Evolutionary conservation across 768 basidiomycete species (phyloP).

Genomic region (Rickenella mellea): DNA sequence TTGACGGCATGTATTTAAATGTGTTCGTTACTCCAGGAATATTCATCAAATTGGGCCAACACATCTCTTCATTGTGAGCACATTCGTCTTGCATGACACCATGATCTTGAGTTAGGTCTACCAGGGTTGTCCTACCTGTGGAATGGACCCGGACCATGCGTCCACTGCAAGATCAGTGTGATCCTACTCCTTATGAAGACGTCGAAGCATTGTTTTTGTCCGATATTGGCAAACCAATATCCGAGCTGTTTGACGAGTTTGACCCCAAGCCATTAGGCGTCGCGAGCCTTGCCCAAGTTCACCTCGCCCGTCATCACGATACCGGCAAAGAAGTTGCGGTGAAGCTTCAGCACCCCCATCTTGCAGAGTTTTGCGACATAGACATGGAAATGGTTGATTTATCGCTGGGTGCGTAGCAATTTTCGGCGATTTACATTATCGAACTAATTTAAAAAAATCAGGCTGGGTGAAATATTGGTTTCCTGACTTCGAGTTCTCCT

Average conservation of each 20-base stretch:
- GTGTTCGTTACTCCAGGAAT: conserved; percentile 36
- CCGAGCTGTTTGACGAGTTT: conserved; percentile 77
- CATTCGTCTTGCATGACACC: background rate
- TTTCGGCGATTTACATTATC: background rate
- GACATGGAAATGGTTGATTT: conserved; percentile 83
- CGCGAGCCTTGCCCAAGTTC: conserved; percentile 94
- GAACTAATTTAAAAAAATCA: conserved; percentile 12
- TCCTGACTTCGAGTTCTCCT: conserved; percentile 91
- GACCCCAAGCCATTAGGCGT: conserved; percentile 86
- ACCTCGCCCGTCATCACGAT: conserved; percentile 64
- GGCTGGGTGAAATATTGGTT: conserved; percentile 89
- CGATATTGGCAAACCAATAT: conserved; percentile 68
- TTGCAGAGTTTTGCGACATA: conserved; percentile 85
- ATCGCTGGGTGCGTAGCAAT: conserved; percentile 41
- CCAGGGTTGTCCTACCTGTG: conserved; percentile 43
- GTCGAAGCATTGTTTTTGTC: conserved; percentile 65
- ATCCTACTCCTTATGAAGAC: conserved; percentile 75
- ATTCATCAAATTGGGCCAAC: conserved; percentile 87
- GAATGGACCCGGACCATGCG: conserved; percentile 56
- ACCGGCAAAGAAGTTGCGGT: conserved; percentile 78
- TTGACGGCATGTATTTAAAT: background rate
- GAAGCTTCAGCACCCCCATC: conserved; percentile 90
- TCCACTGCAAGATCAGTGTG: conserved; percentile 84
- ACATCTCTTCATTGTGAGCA: conserved; percentile 60
- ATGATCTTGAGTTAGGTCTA: conserved; percentile 15